A percentile compares a stretch with the other conserved stretches of the same genome.
These are phyloP conservation scores for Brassica napus DNA, from an alignment of 345 rosid genomes.

Conservation along the genomic window Da-Ae NC_063451.1:35148501-35149000, in stretches of 20 bases:
- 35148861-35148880: slow-evolving; percentile 66
- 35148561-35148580: slow-evolving; percentile 89
- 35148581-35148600: slow-evolving; percentile 94
- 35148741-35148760: slow-evolving; percentile 66
- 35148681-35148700: background rate
- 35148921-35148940: slow-evolving; percentile 60
- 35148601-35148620: slow-evolving; percentile 75
- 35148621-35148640: slow-evolving; percentile 80
- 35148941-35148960: slow-evolving; percentile 25
- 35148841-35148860: slow-evolving; percentile 59
- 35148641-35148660: slow-evolving; percentile 50
- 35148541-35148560: slow-evolving; percentile 73
- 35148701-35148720: background rate
- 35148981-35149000: slow-evolving; percentile 30
- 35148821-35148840: slow-evolving; percentile 63
- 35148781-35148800: slow-evolving; percentile 44
- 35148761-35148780: slow-evolving; percentile 59
- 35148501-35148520: slow-evolving; percentile 50
- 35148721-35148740: slow-evolving; percentile 45
- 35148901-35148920: slow-evolving; percentile 76
- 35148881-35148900: slow-evolving; percentile 74
- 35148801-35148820: slow-evolving; percentile 79
- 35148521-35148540: slow-evolving; percentile 53
- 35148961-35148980: slow-evolving; percentile 23
- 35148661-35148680: background rate